Evolutionary conservation across 129 eudicot genomes (phyloP).

Genomic region (Arctium minus): DNA sequence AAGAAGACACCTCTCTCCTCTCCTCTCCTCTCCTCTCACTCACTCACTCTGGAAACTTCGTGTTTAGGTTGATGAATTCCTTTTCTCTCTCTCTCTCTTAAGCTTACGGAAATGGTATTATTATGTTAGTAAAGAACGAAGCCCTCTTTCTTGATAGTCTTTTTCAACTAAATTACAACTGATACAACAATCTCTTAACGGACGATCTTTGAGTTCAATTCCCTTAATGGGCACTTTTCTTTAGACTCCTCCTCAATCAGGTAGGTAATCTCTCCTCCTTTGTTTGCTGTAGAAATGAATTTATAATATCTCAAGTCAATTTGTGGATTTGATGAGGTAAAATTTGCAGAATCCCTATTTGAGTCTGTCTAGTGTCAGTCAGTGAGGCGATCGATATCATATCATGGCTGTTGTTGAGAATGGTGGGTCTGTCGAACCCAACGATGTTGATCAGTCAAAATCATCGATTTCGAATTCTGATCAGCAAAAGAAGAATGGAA

Average conservation of each 20-base stretch:
- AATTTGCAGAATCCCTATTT: slow-evolving; percentile 13
- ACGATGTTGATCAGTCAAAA: slow-evolving; percentile 41
- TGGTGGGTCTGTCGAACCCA: slow-evolving; percentile 39
- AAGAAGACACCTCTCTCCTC: slow-evolving; percentile 25
- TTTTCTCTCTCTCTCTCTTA: slow-evolving; percentile 1
- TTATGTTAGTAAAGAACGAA: slow-evolving; percentile 1
- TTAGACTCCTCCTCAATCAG: slow-evolving; percentile 2
- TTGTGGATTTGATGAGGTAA: background rate
- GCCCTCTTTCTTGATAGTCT: background rate
- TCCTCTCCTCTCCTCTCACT: background rate
- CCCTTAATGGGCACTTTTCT: background rate
- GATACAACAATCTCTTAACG: background rate
- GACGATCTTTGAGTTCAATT: slow-evolving; percentile 12
- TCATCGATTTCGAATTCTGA: slow-evolving; percentile 13
- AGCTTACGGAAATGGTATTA: slow-evolving; percentile 1
- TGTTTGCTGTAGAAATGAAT: background rate
- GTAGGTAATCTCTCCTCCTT: slow-evolving; percentile 10
- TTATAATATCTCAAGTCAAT: background rate
- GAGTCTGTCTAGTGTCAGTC: background rate
- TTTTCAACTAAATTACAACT: slow-evolving; percentile 6
- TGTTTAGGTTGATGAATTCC: slow-evolving; percentile 24
- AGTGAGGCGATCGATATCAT: slow-evolving; percentile 15
- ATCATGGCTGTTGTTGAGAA: slow-evolving; percentile 77
- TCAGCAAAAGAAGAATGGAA: slow-evolving; percentile 9
- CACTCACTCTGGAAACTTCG: slow-evolving; percentile 29